phyloP scores from a whole-genome alignment of 2,329 filamentous ascomycete species.

The Fusarium coicis region DNA sequence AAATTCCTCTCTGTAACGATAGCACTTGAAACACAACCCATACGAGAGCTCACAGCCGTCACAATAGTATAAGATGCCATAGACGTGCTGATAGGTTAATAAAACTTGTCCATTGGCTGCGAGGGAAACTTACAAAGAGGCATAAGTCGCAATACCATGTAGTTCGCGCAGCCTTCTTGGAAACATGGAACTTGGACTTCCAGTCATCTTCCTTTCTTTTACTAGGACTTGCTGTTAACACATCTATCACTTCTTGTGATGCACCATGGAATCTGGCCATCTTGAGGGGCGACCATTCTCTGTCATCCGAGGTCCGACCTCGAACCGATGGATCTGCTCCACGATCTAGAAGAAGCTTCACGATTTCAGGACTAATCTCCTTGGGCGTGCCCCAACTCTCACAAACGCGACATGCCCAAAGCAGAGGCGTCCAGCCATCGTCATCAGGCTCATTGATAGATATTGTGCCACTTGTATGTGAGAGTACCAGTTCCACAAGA shows the following conservation, averaged over 20 bases:
- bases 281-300: not conserved
- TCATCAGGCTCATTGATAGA: not conserved
- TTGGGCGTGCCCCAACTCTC: not conserved
- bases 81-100: not conserved
- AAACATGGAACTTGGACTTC: not conserved
- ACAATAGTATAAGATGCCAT: not conserved
- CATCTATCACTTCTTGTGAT: not conserved
- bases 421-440: not conserved
- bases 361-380: not conserved
- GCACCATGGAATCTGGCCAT: not conserved
- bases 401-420: not conserved
- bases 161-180: not conserved
- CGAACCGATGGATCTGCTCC: not conserved
- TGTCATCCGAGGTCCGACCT: not conserved
- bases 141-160: not conserved
- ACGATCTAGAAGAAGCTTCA: not conserved
- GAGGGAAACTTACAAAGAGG: not conserved
- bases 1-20: not conserved
- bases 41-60: not conserved
- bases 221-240: not conserved
- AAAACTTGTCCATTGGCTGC: fast-evolving
- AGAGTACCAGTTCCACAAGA: not conserved
- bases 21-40: not conserved
- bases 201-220: not conserved
- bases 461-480: not conserved